Conservation (phyloP, 73 alveolate species). For the Breviolum minutum region DNA sequence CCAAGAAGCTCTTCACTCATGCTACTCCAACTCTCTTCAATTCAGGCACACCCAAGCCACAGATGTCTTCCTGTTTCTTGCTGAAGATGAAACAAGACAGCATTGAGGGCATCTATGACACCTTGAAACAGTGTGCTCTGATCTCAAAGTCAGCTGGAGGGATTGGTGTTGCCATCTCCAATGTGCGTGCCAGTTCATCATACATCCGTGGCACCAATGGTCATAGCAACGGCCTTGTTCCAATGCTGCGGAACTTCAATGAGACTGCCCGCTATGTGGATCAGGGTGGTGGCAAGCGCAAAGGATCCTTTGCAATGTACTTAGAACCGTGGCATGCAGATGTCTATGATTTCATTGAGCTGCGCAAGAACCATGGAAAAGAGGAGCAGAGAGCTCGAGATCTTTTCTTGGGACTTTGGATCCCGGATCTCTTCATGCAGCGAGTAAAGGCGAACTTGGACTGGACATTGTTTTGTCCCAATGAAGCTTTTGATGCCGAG, state of each 20-base stretch:
- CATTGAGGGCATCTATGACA: conserved; percentile 98
- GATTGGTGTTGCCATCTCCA: conserved; percentile 98
- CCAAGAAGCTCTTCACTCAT: conserved; percentile 98
- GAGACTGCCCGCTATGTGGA: conserved; percentile 98
- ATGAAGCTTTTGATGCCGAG: conserved; percentile 98
- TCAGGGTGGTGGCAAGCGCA: conserved; percentile 99
- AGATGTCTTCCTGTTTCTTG: conserved; percentile 98
- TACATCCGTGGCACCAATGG: conserved; percentile 99
- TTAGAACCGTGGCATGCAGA: conserved; percentile 99
- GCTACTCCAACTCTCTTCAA: conserved; percentile 99
- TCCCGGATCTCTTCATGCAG: conserved; percentile 99
- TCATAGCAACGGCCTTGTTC: conserved; percentile 98
- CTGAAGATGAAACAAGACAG: conserved; percentile 98
- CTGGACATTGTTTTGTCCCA: conserved; percentile 99
- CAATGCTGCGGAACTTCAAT: conserved; percentile 99
- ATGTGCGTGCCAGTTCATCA: conserved; percentile 97
- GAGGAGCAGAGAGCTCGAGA: conserved; percentile 98
- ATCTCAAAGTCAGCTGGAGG: conserved; percentile 99
- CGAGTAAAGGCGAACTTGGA: conserved; percentile 98
- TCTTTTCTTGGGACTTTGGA: conserved; percentile 99
- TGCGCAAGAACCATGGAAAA: conserved; percentile 98
- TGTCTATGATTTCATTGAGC: conserved; percentile 97
- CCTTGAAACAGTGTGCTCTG: conserved; percentile 96
- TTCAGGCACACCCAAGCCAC: conserved; percentile 98
- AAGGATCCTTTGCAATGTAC: conserved; percentile 99